These are phyloP conservation scores for Brassica hybrid DNA, from an alignment of 441 rosid species.

Conservation along the genomic window DNA sequence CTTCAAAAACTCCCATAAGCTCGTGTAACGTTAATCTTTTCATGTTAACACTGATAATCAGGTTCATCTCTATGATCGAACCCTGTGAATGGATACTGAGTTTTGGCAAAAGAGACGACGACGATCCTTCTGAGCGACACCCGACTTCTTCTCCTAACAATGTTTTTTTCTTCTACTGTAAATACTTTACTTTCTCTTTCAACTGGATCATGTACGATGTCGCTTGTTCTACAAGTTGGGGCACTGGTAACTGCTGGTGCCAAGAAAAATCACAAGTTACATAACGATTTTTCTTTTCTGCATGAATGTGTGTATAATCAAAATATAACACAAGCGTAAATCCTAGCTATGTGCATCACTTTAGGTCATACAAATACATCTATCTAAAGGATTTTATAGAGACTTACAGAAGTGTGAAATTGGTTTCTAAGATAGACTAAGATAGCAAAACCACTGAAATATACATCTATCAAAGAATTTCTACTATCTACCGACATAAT, in stretches of 20 bases:
- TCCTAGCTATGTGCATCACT: constrained; percentile 5
- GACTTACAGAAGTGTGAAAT: background rate
- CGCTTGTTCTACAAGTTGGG: constrained; percentile 42
- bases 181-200: constrained; percentile 33
- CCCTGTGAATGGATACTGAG: constrained; percentile 31
- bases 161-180: constrained; percentile 24
- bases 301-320: constrained; percentile 1
- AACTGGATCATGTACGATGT: constrained; percentile 40
- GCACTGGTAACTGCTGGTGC: constrained; percentile 34
- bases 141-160: constrained; percentile 9
- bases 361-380: background rate
- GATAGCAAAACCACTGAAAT: background rate
- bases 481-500: background rate
- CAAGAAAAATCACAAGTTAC: constrained; percentile 7
- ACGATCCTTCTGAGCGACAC: constrained; percentile 5
- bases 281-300: background rate
- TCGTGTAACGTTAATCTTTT: constrained; percentile 40
- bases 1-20: constrained; percentile 42
- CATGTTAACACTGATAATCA: constrained; percentile 30
- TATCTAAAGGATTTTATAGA: background rate
- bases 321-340: background rate
- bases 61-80: constrained; percentile 41
- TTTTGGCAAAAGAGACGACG: constrained; percentile 18
- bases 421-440: background rate
- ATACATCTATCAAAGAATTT: background rate